Evolutionary conservation across 2,329 filamentous ascomycete species (phyloP), one percentile per base, ranked within the genome.

Genomic region (Dactylellina sp.): DNA sequence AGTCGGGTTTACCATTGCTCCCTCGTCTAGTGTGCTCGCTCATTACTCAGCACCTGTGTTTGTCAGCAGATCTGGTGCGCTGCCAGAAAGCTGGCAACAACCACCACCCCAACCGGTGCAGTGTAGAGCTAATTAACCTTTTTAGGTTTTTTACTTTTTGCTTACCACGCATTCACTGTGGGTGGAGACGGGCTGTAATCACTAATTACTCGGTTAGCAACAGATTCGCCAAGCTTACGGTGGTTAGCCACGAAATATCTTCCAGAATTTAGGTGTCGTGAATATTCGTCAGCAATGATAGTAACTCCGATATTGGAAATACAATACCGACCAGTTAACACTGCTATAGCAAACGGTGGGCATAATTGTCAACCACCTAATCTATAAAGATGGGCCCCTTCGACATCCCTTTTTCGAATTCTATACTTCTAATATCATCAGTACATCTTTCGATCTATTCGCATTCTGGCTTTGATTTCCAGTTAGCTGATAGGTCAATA

Each of bases 21-120:
- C 66, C 35, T 44, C 14, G 24, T n/a, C n/a, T n/a, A 32, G 16
- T 20, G 18, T 18, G 14, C 6, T 11, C 25, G 32, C 47, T 6
- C 18, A 71, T 64, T 71, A 71, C 46, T 71, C 66, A 71, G 66
- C 66, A 37, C 4, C 6, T 18, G 44, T 35, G 44, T 71, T 63
- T 49, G 66, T 71, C 37, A 71, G 46, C 66, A 40, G 1, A 2
- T 35, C 24, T 40, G 22, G 22, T 20, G n/a, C n/a, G n/a, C 28
- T 32, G 28, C 9, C 28, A 4, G 9, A 4, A 16, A 59, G 46
- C 59, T 55, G 14, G 28, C 46, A 39, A 47, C 49, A 56, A 3
- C 18, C 55, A 59, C 24, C 49, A 35, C 16, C 28, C 5, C 49
- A 53, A 1, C n/a, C n/a, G n/a, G n/a, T n/a, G n/a, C n/a, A n/a